Percentiles rank a stretch among this genome's conserved stretches.
phyloP scores from a whole-genome alignment of 2,329 filamentous ascomycete genomes.

The Beauveria scarabaeidicola region DNA sequence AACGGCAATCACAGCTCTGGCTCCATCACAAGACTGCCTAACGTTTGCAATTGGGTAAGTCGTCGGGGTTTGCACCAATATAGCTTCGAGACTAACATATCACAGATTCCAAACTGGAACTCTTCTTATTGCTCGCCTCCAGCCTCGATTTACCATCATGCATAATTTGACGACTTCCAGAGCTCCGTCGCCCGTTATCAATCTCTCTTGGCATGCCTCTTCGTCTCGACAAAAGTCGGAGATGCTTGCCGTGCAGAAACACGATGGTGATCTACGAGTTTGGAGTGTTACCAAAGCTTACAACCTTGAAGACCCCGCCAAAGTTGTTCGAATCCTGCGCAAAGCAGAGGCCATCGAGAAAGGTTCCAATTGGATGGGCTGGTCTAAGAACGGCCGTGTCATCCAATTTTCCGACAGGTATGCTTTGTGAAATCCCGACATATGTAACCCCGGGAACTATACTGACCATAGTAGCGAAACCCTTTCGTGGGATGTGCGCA shows the following conservation, averaged over 20 bases:
- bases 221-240: slow-evolving; percentile 94
- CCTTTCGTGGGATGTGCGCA: slow-evolving; percentile 91
- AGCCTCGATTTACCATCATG: slow-evolving; percentile 87
- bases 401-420: slow-evolving; percentile 88
- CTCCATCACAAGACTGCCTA: slow-evolving; percentile 79
- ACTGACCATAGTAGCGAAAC: slow-evolving; percentile 59
- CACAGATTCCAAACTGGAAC: slow-evolving; percentile 88
- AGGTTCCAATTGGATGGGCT: slow-evolving; percentile 91
- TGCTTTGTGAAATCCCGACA: slow-evolving; percentile 32
- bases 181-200: slow-evolving; percentile 78
- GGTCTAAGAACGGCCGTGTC: slow-evolving; percentile 96
- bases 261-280: slow-evolving; percentile 84
- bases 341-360: slow-evolving; percentile 63
- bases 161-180: slow-evolving; percentile 83
- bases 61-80: not conserved
- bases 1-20: slow-evolving; percentile 88
- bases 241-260: slow-evolving; percentile 90
- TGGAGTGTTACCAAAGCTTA: slow-evolving; percentile 90
- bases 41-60: slow-evolving; percentile 91
- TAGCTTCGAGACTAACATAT: slow-evolving; percentile 14
- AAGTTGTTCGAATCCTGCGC: slow-evolving; percentile 81
- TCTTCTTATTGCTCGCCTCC: slow-evolving; percentile 77
- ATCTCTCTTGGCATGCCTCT: slow-evolving; percentile 89
- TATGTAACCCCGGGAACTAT: slow-evolving; percentile 16
- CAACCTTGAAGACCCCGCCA: slow-evolving; percentile 64